Evolutionary conservation across 176 grass and related monocot genomes (phyloP), one percentile per base, ranked within the genome.

Genomic region (Oryza meridionalis): DNA sequence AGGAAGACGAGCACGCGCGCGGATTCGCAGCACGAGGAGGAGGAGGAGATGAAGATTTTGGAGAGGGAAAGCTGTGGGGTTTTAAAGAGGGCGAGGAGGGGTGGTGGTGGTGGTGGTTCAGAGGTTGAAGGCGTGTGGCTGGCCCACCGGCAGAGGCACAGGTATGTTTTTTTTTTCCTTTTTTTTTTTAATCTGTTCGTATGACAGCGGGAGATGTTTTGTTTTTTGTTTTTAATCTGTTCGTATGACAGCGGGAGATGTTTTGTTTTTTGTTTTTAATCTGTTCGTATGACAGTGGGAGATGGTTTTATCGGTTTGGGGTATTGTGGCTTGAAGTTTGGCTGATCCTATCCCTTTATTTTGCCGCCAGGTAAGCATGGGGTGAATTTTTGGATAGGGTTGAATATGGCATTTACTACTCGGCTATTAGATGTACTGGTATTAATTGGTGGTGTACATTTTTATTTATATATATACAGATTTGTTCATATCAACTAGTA

Each of bases 91-190:
- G 17, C 17, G 66, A 2, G 2, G 12, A 31, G 33, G 33, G 33
- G 33, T 35, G 33, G 4, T 35, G 8, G 4, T 35, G 8, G 75
- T 35, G 33, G 22, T 44, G 29, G 37, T 25, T 43, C 4, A 16
- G 76, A 27, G 37, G 82, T 77, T 89, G 65, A 81, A 26, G 13
- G 53, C 53, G 65, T 55, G 24, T 77, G 82, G 66, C 77, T 77
- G 82, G 66, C 77, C 88, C 82, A 89, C 82, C 17, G 17, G 51
- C 88, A 89, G 88, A 0, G 65, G 70, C 42, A 81, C 77, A 1
- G 11, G 5, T 63, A 10, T 19, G 58, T 5, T 58, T 21, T 3
- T 31, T 31, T 31, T 2, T 2, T 31, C 29, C 29, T 31, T 31
- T 31, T 31, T 31, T 31, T 22, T 61, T 61, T 61, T 35, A 1